phyloP scores from a whole-genome alignment of 2,329 filamentous ascomycete species.

The Tothia fuscella region DNA sequence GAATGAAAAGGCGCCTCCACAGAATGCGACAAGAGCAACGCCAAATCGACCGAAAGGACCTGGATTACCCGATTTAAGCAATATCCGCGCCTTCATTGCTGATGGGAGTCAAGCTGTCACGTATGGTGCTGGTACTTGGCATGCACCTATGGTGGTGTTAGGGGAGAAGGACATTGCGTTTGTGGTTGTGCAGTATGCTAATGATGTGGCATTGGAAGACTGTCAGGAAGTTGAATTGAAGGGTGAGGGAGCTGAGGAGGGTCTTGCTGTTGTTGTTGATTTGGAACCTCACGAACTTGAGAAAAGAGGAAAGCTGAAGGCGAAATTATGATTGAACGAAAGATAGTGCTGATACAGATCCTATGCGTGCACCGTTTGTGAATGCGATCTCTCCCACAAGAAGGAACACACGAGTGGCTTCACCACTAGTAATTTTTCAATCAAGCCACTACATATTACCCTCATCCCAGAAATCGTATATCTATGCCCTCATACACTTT shows the following conservation, averaged over 20 bases:
- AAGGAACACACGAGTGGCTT: too few species aligned
- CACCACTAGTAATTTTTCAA: too few species aligned
- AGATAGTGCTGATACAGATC: too few species aligned
- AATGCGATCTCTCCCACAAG: too few species aligned
- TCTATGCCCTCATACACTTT: too few species aligned
- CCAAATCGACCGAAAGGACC: conserved; percentile 35
- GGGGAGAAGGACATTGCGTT: conserved; percentile 65
- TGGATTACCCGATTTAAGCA: conserved; percentile 60
- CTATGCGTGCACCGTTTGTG: too few species aligned
- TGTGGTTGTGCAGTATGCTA: conserved; percentile 79
- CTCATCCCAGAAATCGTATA: too few species aligned
- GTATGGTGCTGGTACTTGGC: conserved; percentile 86
- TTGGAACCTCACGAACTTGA: neutral
- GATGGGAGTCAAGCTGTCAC: conserved; percentile 73
- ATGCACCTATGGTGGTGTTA: conserved; percentile 89
- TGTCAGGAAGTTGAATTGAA: conserved; percentile 54
- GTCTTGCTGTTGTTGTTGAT: neutral
- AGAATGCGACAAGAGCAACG: too few species aligned
- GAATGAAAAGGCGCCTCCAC: too few species aligned
- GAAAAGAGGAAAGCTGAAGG: neutral
- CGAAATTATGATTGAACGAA: neutral
- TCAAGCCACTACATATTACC: too few species aligned
- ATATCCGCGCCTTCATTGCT: conserved; percentile 67
- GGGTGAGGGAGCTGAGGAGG: neutral
- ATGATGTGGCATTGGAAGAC: conserved; percentile 71